phyloP scores from a whole-genome alignment of 129 eudicot genomes.

The Centaurea solstitialis region DNA sequence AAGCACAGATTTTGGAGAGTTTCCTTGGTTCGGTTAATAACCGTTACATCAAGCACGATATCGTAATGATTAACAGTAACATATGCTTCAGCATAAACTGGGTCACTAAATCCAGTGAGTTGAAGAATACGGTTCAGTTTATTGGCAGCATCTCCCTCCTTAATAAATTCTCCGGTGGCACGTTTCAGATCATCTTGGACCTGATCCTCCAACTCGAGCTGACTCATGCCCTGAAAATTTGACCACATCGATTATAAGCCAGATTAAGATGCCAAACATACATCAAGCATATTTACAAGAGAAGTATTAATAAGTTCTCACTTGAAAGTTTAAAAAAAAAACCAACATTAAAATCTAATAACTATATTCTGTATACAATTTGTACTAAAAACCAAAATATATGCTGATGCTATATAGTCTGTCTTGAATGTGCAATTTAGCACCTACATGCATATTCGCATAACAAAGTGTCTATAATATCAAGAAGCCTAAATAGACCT shows the following conservation, averaged over 20 bases:
- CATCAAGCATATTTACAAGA: constrained; percentile 18
- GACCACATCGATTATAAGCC: neutral
- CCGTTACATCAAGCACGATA: constrained; percentile 93
- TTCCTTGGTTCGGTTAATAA: constrained; percentile 91
- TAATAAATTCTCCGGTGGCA: constrained; percentile 91
- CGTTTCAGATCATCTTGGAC: constrained; percentile 97
- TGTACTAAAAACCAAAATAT: too few relatives aligned
- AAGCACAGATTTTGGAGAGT: constrained; percentile 92
- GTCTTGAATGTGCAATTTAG: too few relatives aligned
- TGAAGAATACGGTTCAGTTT: constrained; percentile 92
- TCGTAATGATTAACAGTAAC: constrained; percentile 98
- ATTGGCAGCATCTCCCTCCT: constrained; percentile 88
- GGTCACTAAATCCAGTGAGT: constrained; percentile 96
- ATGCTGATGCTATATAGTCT: too few relatives aligned
- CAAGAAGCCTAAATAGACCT: too few relatives aligned
- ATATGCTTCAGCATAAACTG: constrained; percentile 96
- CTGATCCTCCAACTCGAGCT: constrained; percentile 89
- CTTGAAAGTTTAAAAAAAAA: neutral
- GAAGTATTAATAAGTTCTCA: neutral
- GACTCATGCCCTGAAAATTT: constrained; percentile 85
- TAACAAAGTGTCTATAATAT: too few relatives aligned
- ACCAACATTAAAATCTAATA: neutral
- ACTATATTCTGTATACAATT: too few relatives aligned
- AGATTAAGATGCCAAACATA: neutral
- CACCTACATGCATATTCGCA: too few relatives aligned